phyloP scores from a whole-genome alignment of 257 asterid species.

The Scutellaria barbata region DNA sequence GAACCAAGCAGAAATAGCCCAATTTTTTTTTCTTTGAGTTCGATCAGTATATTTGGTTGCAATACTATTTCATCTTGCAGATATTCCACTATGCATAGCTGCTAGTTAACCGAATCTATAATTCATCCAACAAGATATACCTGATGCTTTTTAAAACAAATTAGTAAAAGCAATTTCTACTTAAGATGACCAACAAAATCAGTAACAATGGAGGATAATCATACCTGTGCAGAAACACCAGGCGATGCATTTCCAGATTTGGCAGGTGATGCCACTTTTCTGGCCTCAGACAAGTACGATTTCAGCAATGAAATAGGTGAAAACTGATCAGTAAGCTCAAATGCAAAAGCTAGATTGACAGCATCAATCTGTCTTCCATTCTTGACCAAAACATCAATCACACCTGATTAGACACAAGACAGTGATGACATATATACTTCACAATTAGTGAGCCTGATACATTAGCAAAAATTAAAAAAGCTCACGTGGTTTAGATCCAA shows the following conservation, averaged over 20 bases:
- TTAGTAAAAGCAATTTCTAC: constrained; percentile 21
- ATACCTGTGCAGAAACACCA: constrained; percentile 72
- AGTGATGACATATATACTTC: constrained; percentile 17
- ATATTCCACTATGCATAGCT: not conserved
- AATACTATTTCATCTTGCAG: not conserved
- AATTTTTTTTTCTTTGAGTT: not conserved
- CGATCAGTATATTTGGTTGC: constrained; percentile 1
- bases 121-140: not conserved
- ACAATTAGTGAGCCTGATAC: not conserved
- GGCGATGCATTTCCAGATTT: constrained; percentile 77
- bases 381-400: constrained; percentile 78
- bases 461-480: constrained; percentile 18
- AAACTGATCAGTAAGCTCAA: constrained; percentile 84
- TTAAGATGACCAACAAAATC: constrained; percentile 1
- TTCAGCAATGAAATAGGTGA: constrained; percentile 75
- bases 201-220: constrained; percentile 30
- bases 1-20: not conserved
- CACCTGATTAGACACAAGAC: constrained; percentile 60
- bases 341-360: constrained; percentile 91
- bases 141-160: not conserved
- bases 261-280: constrained; percentile 58
- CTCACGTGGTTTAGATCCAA: constrained; percentile 19
- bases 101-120: not conserved
- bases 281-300: constrained; percentile 84
- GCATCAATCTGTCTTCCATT: constrained; percentile 98